These are phyloP conservation scores for Torrubiella hemipterigena DNA, from an alignment of 2,329 filamentous ascomycete species.

Conservation along the genomic window DNA sequence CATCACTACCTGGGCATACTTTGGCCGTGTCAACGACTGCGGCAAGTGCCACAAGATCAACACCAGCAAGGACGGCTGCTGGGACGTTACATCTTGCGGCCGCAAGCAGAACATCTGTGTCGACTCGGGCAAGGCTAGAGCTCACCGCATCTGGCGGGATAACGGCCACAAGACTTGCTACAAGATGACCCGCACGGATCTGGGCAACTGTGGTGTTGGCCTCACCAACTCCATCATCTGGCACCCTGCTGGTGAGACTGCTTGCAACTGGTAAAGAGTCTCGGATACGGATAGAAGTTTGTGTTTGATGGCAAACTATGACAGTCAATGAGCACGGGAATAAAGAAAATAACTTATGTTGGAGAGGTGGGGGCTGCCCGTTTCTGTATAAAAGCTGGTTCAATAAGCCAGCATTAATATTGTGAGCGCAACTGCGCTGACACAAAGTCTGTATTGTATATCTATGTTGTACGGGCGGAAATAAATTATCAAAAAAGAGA, in stretches of 20 bases:
- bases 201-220: slow-evolving; percentile 5
- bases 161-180: slow-evolving; percentile 7
- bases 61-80: slow-evolving; percentile 1
- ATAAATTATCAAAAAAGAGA: too few species aligned
- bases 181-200: not conserved
- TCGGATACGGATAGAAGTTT: too few species aligned
- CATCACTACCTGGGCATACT: slow-evolving; percentile 2
- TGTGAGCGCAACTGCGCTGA: too few species aligned
- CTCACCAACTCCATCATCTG: slow-evolving; percentile 2
- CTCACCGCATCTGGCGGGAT: slow-evolving; percentile 8
- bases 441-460: too few species aligned
- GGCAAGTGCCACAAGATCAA: slow-evolving; percentile 1
- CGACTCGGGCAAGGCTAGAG: slow-evolving; percentile 5
- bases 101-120: slow-evolving; percentile 7
- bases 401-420: too few species aligned
- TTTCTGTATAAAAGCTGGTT: too few species aligned
- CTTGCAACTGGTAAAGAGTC: slow-evolving; percentile 8
- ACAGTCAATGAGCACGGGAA: too few species aligned
- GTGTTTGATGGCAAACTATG: too few species aligned
- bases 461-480: too few species aligned
- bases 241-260: not conserved
- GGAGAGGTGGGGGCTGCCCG: too few species aligned
- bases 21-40: slow-evolving; percentile 1
- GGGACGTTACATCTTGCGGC: slow-evolving; percentile 4
- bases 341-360: too few species aligned